Percentiles rank a stretch among this genome's conserved stretches.
Evolutionary conservation across 2,329 filamentous ascomycete species (phyloP).

Genomic region (Pseudohalonectria lignicola): DNA sequence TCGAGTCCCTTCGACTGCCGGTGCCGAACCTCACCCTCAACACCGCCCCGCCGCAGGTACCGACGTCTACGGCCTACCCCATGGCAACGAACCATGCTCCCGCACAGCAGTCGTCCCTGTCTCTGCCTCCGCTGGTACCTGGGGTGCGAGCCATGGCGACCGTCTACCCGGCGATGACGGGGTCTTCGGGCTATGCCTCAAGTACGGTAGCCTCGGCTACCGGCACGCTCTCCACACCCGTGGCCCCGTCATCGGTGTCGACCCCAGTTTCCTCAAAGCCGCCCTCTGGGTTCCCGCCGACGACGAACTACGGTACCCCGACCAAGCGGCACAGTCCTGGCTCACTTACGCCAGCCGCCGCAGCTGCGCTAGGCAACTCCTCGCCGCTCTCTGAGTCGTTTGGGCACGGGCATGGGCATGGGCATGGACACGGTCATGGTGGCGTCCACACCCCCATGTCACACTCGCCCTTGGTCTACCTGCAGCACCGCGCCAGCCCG

Average conservation of each 20-base stretch:
- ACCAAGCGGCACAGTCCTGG: constrained; percentile 42
- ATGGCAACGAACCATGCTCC: constrained; percentile 3
- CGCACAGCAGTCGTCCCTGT: constrained; percentile 28
- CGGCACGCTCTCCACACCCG: constrained; percentile 23
- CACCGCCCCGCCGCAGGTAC: constrained; percentile 24
- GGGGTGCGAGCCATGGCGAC: constrained; percentile 64
- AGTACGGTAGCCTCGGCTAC: no score
- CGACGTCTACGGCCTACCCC: neutral
- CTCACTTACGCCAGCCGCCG: constrained; percentile 22
- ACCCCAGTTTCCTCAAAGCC: neutral
- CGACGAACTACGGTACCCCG: constrained; percentile 32
- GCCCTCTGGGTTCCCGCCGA: constrained; percentile 5
- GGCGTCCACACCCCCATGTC: constrained; percentile 53
- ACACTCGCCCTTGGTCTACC: constrained; percentile 77
- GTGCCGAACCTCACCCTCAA: constrained; percentile 62
- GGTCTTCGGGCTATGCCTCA: no score
- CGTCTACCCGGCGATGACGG: constrained; percentile 54
- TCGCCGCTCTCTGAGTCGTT: constrained; percentile 59
- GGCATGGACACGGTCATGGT: constrained; percentile 18
- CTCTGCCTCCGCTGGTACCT: constrained; percentile 51
- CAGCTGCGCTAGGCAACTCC: constrained; percentile 14
- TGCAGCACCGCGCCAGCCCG: constrained; percentile 81
- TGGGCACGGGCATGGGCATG: constrained; percentile 17
- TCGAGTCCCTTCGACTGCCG: constrained; percentile 42
- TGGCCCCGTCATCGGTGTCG: constrained; percentile 10